Evolutionary conservation across 1,284 basidiomycete species (phyloP).

Genomic region (Irpex rosettiformis): DNA sequence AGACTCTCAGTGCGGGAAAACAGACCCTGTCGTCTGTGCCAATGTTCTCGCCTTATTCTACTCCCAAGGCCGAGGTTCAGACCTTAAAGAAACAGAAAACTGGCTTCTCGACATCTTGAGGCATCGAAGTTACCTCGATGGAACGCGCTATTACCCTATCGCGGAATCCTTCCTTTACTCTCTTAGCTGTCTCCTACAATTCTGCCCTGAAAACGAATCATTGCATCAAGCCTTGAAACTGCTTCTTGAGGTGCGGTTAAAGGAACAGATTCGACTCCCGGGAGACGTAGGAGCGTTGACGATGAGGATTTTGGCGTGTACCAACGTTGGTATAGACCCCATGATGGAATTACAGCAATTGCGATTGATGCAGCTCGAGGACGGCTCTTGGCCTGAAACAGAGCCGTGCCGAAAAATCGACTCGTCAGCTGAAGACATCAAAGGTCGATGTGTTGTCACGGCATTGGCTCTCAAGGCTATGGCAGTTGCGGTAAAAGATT

Average conservation of each 20-base stretch:
- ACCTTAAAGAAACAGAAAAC: constrained; percentile 42
- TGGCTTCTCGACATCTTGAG: constrained; percentile 50
- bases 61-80: constrained; percentile 41
- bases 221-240: constrained; percentile 18
- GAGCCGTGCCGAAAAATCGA: too few species aligned
- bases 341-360: too few species aligned
- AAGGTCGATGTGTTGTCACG: too few species aligned
- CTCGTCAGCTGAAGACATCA: too few species aligned
- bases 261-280: constrained; percentile 47
- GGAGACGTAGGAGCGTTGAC: constrained; percentile 42
- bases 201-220: constrained; percentile 35
- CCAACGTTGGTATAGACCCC: constrained; percentile 38
- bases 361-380: too few species aligned
- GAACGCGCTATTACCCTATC: constrained; percentile 53
- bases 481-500: too few species aligned
- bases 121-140: constrained; percentile 52
- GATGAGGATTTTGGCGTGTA: constrained; percentile 45
- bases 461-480: too few species aligned
- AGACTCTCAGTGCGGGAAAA: constrained; percentile 45
- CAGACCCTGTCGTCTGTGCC: constrained; percentile 52
- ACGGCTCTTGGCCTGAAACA: too few species aligned
- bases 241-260: constrained; percentile 40
- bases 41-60: constrained; percentile 51
- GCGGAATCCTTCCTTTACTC: constrained; percentile 55
- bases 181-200: constrained; percentile 42